These are phyloP conservation scores for Pigoraptor vietnamica DNA, from an alignment of 78 protist genomes.

Conservation along the genomic window DNA sequence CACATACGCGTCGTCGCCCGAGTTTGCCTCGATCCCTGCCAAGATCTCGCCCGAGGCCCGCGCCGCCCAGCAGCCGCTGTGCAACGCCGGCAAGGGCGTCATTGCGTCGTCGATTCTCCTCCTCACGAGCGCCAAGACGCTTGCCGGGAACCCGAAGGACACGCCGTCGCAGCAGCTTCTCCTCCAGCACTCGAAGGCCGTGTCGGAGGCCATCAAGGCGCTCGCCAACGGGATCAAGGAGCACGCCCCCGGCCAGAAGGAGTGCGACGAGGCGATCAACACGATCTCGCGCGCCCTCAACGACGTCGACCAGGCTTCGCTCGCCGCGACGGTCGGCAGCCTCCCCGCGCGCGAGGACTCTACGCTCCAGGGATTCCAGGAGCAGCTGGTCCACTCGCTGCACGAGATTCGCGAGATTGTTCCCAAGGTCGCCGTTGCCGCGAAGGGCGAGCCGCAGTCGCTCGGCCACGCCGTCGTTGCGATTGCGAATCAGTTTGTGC, in stretches of 20 bases:
- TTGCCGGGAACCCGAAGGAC: neutral
- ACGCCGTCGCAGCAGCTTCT: neutral
- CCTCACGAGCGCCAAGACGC: neutral
- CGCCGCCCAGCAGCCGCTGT: neutral
- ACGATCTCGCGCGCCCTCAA: neutral
- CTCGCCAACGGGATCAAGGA: neutral
- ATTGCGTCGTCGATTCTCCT: neutral
- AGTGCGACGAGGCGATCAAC: neutral
- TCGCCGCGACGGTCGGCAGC: neutral
- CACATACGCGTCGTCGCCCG: neutral
- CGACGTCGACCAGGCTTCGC: neutral
- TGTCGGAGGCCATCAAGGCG: neutral
- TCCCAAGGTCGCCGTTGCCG: neutral
- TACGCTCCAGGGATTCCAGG: slow-evolving; percentile 6
- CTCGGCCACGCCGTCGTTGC: neutral
- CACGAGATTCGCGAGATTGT: neutral
- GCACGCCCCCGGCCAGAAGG: neutral
- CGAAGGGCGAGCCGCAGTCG: neutral
- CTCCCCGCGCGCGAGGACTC: slow-evolving; percentile 10
- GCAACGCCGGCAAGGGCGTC: neutral
- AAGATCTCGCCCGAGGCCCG: neutral
- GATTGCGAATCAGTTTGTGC: neutral
- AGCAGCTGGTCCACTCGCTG: neutral
- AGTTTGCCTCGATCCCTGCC: neutral
- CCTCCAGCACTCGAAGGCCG: neutral